Evolutionary conservation across 108 stramenopile genomes (phyloP), one percentile per base, ranked within the genome.

Genomic region (Schizochytrium sp.): DNA sequence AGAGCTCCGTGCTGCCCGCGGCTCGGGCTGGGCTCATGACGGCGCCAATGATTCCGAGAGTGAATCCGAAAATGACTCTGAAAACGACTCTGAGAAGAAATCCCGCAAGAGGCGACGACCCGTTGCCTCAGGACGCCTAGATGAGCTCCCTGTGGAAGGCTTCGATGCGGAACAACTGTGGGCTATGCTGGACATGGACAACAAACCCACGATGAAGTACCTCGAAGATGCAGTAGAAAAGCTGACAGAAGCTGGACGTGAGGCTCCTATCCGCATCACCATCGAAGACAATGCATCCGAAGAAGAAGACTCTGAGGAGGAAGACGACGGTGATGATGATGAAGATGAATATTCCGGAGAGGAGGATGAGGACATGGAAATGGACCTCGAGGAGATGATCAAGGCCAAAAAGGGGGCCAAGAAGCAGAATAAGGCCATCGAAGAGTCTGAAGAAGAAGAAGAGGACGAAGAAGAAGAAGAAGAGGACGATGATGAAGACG

Each of bases 401-500:
- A 47, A 46, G 15, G 28, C 28, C 15, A 83, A 55, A 42, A 42
- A 83, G 8, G 53, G n/a, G 45, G 2, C 8, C 49, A 91, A 92
- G 69, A 94, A 95, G 38, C 94, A 95, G 57, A 94, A 95, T 47
- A 93, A 93, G 4, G 93, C 87, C 53, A 72, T 72, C 41, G 92
- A 92, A 5, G 90, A 61, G 95, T 45, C 93, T 93, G 92, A 93
- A 93, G 60, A 92, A 90, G 46, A 95, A 93, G 95, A 95, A 95
- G 50, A 93, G 90, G 12, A 89, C 92, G 76, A 92, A 88, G 45
- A 91, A 49, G 93, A 73, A 10, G 87, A 92, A 3, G 87, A 56
- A 2, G 61, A 58, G 49, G 49, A 46, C 42, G 89, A 46, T 3
- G 69, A 38, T 42, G 87, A 72, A 44, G 55, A 15, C 13, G 90